A percentile compares a stretch with the other conserved stretches of the same genome.
Conservation (phyloP, 2,329 filamentous ascomycete genomes). For the Trichoderma gracile region DNA sequence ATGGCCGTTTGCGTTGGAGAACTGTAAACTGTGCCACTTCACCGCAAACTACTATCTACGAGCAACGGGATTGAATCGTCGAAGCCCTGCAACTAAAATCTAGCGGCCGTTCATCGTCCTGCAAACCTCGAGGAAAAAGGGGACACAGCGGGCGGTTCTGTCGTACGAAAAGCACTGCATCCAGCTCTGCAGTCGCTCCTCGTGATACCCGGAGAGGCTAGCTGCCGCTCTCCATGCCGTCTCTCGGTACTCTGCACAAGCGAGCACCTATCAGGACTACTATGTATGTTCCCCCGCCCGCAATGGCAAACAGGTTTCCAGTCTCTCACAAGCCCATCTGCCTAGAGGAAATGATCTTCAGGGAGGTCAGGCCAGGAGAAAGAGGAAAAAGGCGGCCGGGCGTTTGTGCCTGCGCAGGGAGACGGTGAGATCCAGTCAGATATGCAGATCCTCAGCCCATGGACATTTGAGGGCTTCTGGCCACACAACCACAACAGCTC, state of each 20-base stretch:
- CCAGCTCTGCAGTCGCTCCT: neutral
- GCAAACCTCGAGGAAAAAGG: neutral
- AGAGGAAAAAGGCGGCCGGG: conserved; percentile 4
- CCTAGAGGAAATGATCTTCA: conserved; percentile 27
- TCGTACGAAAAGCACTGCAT: neutral
- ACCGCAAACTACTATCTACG: conserved; percentile 8
- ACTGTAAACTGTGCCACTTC: neutral
- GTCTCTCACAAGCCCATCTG: neutral
- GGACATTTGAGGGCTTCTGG: neutral
- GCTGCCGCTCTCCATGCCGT: neutral
- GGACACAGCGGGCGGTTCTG: neutral
- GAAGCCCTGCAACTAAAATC: conserved; percentile 11
- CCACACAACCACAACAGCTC: neutral
- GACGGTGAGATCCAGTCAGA: conserved; percentile 12
- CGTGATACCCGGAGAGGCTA: conserved; percentile 9
- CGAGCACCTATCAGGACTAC: neutral
- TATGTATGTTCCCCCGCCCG: neutral
- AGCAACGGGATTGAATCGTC: neutral
- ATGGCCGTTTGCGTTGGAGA: conserved; percentile 16
- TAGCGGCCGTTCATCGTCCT: too few species aligned
- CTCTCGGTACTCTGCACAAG: neutral
- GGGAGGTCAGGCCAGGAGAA: conserved; percentile 19
- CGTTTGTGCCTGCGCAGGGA: conserved; percentile 4
- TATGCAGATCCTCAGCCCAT: conserved; percentile 25
- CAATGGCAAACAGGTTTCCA: conserved; percentile 19